These are phyloP conservation scores for Kwoniella newhampshirensis DNA, from an alignment of 768 basidiomycete genomes.

Conservation along the genomic window DNA sequence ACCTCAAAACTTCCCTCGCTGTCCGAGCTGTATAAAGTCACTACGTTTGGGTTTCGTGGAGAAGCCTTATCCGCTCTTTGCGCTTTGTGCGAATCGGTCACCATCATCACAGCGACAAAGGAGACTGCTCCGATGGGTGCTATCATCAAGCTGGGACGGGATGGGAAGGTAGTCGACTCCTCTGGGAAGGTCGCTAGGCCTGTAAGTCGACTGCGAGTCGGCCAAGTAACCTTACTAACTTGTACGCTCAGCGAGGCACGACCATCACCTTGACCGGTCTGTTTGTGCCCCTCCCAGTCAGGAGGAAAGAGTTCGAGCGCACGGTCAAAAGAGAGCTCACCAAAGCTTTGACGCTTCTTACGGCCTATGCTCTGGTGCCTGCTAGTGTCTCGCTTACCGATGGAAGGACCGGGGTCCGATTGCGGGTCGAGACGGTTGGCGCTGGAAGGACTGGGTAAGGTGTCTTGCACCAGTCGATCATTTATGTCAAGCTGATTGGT, in stretches of 20 bases:
- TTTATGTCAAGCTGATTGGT: slow-evolving; percentile 1
- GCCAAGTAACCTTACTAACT: background rate
- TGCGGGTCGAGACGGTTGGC: slow-evolving; percentile 67
- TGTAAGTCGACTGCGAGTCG: slow-evolving; percentile 56
- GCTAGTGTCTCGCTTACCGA: slow-evolving; percentile 44
- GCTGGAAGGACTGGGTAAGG: slow-evolving; percentile 64
- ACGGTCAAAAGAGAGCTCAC: slow-evolving; percentile 85
- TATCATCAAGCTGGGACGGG: slow-evolving; percentile 68
- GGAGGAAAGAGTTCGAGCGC: slow-evolving; percentile 84
- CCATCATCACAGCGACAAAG: slow-evolving; percentile 71
- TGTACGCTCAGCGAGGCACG: slow-evolving; percentile 74
- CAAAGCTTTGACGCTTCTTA: slow-evolving; percentile 76
- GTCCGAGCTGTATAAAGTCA: slow-evolving; percentile 68
- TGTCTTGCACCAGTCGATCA: background rate
- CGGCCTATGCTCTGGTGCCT: slow-evolving; percentile 86
- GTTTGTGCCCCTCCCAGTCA: slow-evolving; percentile 80
- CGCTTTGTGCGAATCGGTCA: slow-evolving; percentile 70
- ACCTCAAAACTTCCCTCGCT: slow-evolving; percentile 86
- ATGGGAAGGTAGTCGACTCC: slow-evolving; percentile 63
- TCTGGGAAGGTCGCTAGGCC: slow-evolving; percentile 70
- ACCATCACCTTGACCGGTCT: slow-evolving; percentile 70
- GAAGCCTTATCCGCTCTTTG: slow-evolving; percentile 94
- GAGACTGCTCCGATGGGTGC: slow-evolving; percentile 75
- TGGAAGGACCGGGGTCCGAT: slow-evolving; percentile 61
- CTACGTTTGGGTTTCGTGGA: slow-evolving; percentile 90